Conservation (phyloP, 2,329 filamentous ascomycete genomes). For the Cladophialophora chaetospira region DNA sequence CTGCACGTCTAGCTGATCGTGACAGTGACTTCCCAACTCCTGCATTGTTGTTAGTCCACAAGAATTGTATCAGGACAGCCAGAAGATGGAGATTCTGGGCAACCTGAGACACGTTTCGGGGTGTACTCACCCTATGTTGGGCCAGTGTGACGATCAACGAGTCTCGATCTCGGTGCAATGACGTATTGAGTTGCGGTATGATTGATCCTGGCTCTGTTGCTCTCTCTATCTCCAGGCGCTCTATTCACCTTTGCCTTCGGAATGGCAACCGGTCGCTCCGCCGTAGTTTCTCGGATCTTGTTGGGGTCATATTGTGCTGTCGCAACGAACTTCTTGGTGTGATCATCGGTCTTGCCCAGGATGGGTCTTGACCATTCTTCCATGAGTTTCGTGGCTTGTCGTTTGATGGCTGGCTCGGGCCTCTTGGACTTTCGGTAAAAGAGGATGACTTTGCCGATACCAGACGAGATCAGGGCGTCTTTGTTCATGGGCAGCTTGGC, state of each 20-base stretch:
- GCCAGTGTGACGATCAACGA: neutral
- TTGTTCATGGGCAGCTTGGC: constrained; percentile 84
- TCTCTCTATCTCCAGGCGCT: constrained; percentile 32
- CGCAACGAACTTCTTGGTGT: constrained; percentile 74
- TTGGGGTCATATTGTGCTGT: constrained; percentile 62
- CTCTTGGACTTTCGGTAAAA: constrained; percentile 97
- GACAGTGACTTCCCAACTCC: neutral
- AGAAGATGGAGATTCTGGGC: no score
- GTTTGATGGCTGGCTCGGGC: constrained; percentile 84
- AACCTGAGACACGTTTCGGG: no score
- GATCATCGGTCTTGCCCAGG: constrained; percentile 89
- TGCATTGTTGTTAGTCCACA: no score
- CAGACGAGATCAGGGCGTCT: constrained; percentile 83
- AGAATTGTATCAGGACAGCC: no score
- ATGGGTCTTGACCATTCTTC: constrained; percentile 96
- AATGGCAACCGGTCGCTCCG: constrained; percentile 47
- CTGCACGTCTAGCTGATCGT: neutral
- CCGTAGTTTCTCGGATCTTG: constrained; percentile 28
- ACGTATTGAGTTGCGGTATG: constrained; percentile 62
- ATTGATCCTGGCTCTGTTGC: constrained; percentile 61
- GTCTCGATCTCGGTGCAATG: constrained; percentile 53
- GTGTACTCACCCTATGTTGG: neutral
- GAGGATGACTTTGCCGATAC: constrained; percentile 92
- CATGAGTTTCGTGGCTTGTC: constrained; percentile 87
- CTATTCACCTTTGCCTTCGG: constrained; percentile 38